A percentile compares a stretch with the other conserved stretches of the same genome.
Evolutionary conservation across 192 early-diverging fungal species (phyloP).

Genomic region (Chytriomyces sp.): DNA sequence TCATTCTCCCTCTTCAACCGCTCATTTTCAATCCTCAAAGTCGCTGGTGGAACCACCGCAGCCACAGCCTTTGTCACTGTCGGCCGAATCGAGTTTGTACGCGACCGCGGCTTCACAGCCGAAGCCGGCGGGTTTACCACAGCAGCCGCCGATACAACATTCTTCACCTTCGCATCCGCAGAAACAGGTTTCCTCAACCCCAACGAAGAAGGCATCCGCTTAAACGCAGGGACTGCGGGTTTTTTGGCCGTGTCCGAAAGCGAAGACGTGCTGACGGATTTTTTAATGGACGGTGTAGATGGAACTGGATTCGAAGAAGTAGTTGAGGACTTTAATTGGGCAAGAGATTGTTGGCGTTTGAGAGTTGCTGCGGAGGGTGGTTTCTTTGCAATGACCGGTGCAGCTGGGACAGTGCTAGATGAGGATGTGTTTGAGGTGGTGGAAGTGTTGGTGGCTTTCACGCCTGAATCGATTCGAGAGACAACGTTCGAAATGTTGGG

Average conservation of each 20-base stretch:
- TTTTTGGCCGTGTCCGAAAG: background rate
- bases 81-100: background rate
- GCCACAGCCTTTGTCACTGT: background rate
- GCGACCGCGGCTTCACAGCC: background rate
- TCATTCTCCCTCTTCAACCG: conserved; percentile 12
- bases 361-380: background rate
- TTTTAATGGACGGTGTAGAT: background rate
- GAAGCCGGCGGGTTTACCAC: background rate
- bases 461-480: conserved; percentile 17
- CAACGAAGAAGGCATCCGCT: background rate
- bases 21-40: conserved; percentile 7
- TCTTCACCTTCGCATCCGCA: background rate
- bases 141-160: background rate
- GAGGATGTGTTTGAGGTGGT: background rate
- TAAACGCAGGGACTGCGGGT: background rate
- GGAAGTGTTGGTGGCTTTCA: background rate
- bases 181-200: background rate
- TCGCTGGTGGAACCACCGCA: background rate
- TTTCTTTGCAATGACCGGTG: background rate
- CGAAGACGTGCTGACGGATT: background rate
- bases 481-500: background rate
- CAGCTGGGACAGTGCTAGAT: background rate
- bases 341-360: background rate
- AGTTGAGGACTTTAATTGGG: background rate
- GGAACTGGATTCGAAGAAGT: background rate